Percentiles rank a stretch among this genome's conserved stretches.
phyloP scores from a whole-genome alignment of 108 stramenopile genomes.

The Nitzschia palea region DNA sequence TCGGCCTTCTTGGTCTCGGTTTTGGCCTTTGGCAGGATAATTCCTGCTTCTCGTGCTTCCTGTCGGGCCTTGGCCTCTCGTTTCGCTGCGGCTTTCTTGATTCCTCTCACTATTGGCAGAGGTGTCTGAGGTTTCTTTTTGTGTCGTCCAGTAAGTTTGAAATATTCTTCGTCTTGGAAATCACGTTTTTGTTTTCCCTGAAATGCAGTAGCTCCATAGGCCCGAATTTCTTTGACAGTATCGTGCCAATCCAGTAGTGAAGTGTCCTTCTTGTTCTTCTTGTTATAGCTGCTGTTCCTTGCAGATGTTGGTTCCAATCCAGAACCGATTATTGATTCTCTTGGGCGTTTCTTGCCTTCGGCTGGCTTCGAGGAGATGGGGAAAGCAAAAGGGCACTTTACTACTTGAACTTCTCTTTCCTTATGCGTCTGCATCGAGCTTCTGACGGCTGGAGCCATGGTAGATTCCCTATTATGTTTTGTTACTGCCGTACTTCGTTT shows the following conservation, averaged over 20 bases:
- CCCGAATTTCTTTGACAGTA: slow-evolving; percentile 68
- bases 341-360: slow-evolving; percentile 4
- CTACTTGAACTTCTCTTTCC: slow-evolving; percentile 50
- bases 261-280: slow-evolving; percentile 3
- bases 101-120: slow-evolving; percentile 67
- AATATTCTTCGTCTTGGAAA: slow-evolving; percentile 69
- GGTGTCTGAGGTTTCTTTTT: slow-evolving; percentile 71
- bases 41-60: slow-evolving; percentile 74
- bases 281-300: slow-evolving; percentile 11
- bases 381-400: slow-evolving; percentile 60
- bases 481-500: too few relatives aligned
- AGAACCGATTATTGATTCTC: background rate
- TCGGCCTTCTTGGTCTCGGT: slow-evolving; percentile 20
- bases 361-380: slow-evolving; percentile 51
- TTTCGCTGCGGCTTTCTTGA: slow-evolving; percentile 66
- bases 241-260: slow-evolving; percentile 65
- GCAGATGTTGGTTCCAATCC: slow-evolving; percentile 7
- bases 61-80: slow-evolving; percentile 47
- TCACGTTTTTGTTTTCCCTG: slow-evolving; percentile 59
- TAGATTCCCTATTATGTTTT: too few relatives aligned
- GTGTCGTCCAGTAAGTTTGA: slow-evolving; percentile 63
- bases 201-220: slow-evolving; percentile 75
- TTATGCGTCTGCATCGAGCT: too few relatives aligned
- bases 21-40: slow-evolving; percentile 59
- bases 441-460: too few relatives aligned